A percentile compares a stretch with the other conserved stretches of the same genome.
Evolutionary conservation across 129 eudicot species (phyloP).

Genomic region (Saussurea involucrata): DNA sequence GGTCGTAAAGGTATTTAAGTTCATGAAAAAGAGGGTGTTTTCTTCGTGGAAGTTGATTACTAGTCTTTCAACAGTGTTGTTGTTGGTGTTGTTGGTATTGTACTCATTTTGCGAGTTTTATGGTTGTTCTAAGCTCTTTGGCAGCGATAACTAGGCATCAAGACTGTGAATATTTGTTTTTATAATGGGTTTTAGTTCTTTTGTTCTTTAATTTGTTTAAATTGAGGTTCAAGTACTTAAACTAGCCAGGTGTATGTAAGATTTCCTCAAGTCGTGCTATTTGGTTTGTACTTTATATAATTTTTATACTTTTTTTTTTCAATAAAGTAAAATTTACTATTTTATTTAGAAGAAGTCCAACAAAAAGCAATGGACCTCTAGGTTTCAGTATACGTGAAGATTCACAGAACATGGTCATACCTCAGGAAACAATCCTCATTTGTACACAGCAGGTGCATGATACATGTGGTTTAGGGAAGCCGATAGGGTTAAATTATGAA

Average conservation of each 20-base stretch:
- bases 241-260: background rate
- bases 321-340: no score
- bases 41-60: slow-evolving; percentile 28
- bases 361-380: no score
- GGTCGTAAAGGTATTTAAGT: slow-evolving; percentile 25
- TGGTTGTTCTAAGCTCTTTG: slow-evolving; percentile 34
- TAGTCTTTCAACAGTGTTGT: slow-evolving; percentile 15
- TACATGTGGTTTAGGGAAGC: no score
- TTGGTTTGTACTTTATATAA: background rate
- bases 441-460: no score
- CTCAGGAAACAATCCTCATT: no score
- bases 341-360: no score
- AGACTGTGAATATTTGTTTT: background rate
- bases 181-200: background rate
- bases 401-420: no score
- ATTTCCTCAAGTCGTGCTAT: background rate
- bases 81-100: slow-evolving; percentile 25
- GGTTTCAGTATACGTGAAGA: no score
- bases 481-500: no score
- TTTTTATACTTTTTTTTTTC: background rate
- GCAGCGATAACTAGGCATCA: background rate
- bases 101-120: slow-evolving; percentile 47
- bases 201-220: background rate
- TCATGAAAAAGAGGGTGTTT: slow-evolving; percentile 10
- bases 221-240: background rate